Evolutionary conservation across 768 basidiomycete species (phyloP).

Genomic region (Polyporus arcularius): DNA sequence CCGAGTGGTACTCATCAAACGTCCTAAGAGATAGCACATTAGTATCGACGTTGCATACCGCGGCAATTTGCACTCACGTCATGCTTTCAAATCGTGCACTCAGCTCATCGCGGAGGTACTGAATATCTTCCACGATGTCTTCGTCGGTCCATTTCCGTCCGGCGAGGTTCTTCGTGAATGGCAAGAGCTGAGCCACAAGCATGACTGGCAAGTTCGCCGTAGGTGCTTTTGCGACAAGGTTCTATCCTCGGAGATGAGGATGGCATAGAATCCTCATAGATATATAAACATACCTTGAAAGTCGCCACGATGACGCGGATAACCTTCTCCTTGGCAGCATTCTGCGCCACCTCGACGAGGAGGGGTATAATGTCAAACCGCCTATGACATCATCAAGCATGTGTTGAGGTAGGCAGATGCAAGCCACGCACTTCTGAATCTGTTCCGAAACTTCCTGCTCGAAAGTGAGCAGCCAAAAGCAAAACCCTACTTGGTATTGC

Average conservation of each 20-base stretch:
- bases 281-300: constrained; percentile 60
- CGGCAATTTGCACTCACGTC: constrained; percentile 57
- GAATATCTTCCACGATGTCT: constrained; percentile 90
- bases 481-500: constrained; percentile 92
- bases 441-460: constrained; percentile 83
- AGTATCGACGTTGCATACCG: not conserved
- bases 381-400: constrained; percentile 42
- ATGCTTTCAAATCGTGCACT: constrained; percentile 82
- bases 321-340: constrained; percentile 95
- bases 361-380: constrained; percentile 88
- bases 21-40: constrained; percentile 54
- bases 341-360: constrained; percentile 80
- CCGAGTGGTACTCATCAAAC: constrained; percentile 94
- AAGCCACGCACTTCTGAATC: constrained; percentile 72
- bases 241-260: constrained; percentile 44
- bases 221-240: constrained; percentile 88
- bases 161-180: constrained; percentile 83
- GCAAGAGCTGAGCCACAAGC: constrained; percentile 84
- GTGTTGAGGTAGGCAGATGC: no score
- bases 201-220: constrained; percentile 88
- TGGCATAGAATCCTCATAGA: not conserved
- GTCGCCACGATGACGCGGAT: constrained; percentile 91
- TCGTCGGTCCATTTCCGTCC: constrained; percentile 93
- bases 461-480: constrained; percentile 93
- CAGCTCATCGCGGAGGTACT: constrained; percentile 86